Evolutionary conservation across 805 yeast species (phyloP), one percentile per base, ranked within the genome.

Genomic region (Candida vartiovaarae): DNA sequence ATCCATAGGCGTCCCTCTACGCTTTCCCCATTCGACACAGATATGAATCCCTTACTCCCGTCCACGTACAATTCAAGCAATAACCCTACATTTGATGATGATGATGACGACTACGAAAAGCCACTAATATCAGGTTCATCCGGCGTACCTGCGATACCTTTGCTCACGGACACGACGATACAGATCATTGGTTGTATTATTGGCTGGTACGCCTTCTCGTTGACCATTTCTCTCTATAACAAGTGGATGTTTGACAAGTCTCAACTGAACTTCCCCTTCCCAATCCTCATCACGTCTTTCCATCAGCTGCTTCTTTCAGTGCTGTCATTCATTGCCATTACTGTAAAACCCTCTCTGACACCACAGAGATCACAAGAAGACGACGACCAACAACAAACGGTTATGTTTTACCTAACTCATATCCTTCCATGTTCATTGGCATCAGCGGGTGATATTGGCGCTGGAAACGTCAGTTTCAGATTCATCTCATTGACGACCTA

Each of bases 221-320:
- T 84, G 44, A 65, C 84, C 15, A 76, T 85, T 20, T 81, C 90
- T 7, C 63, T 86, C 29, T 93, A 91, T 67, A 93, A 93, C 70
- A 90, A 90, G 66, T 89, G 97, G 97, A 91, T 91, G 97, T 93
- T 91, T 67, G 90, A 91, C 34, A 60, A 63, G 5, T 71, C 75
- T 8, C 84, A 87, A 20, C 68, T 90, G 44, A 78, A 85, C 57
- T 82, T 93, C 55, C 76, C 78, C 30, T 93, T 80, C 59, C 99
- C 99, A 2, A 75, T 93, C 24, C 65, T 90, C 28, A 78, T 90
- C 42, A 93, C 99, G 0, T 71, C 90, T 4, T 72, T 82, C 53
- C 99, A 93, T 65, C 98, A 93, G 65, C 57, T 82, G 27, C 74
- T 88, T 36, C 67, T 84, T 46, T 85, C 88, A 1, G 49, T 55